These are phyloP conservation scores for Lasiosphaeris hirsuta DNA, from an alignment of 495 filamentous ascomycete genomes.

Conservation along the genomic window DNA sequence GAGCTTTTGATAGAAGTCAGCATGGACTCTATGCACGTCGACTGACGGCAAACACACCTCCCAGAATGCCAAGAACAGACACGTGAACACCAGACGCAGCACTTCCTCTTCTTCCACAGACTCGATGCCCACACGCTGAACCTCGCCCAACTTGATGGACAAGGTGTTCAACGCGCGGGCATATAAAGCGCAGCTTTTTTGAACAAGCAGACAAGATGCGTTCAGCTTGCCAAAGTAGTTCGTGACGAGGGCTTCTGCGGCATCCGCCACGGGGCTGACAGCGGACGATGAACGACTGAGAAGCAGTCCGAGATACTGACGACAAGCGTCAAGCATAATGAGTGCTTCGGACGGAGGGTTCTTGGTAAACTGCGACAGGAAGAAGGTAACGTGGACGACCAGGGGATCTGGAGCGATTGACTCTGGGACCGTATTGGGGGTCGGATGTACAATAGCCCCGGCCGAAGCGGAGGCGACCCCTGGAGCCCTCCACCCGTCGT, in stretches of 20 bases:
- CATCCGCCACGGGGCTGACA: not conserved
- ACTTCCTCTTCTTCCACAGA: slow-evolving; percentile 1
- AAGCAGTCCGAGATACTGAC: not conserved
- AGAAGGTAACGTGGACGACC: not conserved
- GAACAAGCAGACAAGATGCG: not conserved
- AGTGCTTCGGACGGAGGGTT: not conserved
- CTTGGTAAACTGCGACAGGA: not conserved
- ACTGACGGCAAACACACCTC: not conserved
- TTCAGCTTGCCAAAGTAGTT: slow-evolving; percentile 6
- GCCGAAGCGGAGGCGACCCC: not conserved
- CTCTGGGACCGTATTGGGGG: not conserved
- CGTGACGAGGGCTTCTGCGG: slow-evolving; percentile 1
- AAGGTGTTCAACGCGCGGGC: not conserved
- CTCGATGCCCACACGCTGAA: not conserved
- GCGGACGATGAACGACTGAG: not conserved
- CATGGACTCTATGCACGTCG: too few species aligned
- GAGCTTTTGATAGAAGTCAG: not conserved
- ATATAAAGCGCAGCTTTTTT: not conserved
- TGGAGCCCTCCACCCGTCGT: slow-evolving; percentile 1
- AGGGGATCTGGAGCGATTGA: not conserved
- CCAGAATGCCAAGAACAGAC: slow-evolving; percentile 6
- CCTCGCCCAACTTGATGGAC: not conserved
- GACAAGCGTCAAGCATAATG: not conserved
- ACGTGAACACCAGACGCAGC: not conserved
- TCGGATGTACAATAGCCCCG: not conserved